Evolutionary conservation across 2,329 filamentous ascomycete genomes (phyloP), one percentile per base, ranked within the genome.

Genomic region (Phialocephala sp.): DNA sequence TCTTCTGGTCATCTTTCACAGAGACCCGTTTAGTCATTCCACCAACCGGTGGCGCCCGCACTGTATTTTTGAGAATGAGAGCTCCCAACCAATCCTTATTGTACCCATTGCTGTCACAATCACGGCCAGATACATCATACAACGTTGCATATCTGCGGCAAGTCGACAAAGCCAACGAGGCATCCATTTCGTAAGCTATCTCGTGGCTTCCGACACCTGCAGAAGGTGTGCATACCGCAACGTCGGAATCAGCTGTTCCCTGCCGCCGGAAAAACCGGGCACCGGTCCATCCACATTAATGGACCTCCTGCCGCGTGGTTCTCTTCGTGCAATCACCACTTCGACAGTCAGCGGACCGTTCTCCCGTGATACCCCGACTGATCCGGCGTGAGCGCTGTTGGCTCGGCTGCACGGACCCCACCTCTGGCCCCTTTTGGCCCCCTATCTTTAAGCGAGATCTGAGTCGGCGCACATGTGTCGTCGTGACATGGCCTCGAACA

Each of bases 341-440:
- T 50, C n/a, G 22, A 22, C 45, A 50, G 45, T 50, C 45, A 50
- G 45, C 45, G 20, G 45, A 50, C 45, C 45, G n/a, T 50, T 8
- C 11, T 9, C n/a, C n/a, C 41, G 45, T n/a, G n/a, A 9, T 50
- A 22, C 45, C 20, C 45, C 45, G 45, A 50, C 45, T 11, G 18
- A 9, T 50, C 45, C n/a, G 45, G 22, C 8, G 41, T 43, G 6
- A 43, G 14, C 14, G 11, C 15, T 24, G 18, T n/a, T 50, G n/a
- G 45, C 20, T 50, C n/a, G 45, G n/a, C n/a, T 50, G 12, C 11
- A 24, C n/a, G 18, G 18, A 9, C 18, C 45, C n/a, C n/a, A n/a
- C n/a, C n/a, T 45, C 11, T 24, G 11, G 45, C 45, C 45, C 45
- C n/a, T 50, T 50, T 50, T 50, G 45, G 45, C 45, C 45, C 45